A percentile compares a stretch with the other conserved stretches of the same genome.
Evolutionary conservation across 1,284 basidiomycete species (phyloP).

Genomic region (Marasmius fiardii): DNA sequence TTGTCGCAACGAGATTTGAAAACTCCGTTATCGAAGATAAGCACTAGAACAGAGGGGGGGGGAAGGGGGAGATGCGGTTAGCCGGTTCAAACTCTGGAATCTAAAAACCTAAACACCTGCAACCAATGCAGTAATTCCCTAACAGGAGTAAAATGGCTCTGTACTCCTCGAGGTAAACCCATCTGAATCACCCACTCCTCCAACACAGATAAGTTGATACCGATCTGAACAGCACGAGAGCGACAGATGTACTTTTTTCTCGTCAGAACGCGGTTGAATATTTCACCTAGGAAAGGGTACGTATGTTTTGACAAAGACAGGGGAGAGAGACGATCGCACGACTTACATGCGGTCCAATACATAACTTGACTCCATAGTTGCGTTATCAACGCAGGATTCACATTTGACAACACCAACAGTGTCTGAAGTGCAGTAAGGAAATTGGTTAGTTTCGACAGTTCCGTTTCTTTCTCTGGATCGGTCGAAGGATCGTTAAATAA

Average conservation of each 20-base stretch:
- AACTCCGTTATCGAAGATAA: slow-evolving; percentile 86
- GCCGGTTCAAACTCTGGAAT: slow-evolving; percentile 5
- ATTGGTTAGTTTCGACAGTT: slow-evolving; percentile 57
- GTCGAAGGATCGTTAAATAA: slow-evolving; percentile 50
- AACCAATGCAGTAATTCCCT: slow-evolving; percentile 87
- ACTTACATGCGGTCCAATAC: slow-evolving; percentile 85
- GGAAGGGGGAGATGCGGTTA: too few species aligned
- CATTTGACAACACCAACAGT: slow-evolving; percentile 81
- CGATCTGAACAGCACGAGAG: slow-evolving; percentile 86
- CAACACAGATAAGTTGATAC: slow-evolving; percentile 81
- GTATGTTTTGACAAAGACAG: slow-evolving; percentile 1
- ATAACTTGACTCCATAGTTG: slow-evolving; percentile 96
- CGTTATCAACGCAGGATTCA: slow-evolving; percentile 87
- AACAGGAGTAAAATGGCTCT: slow-evolving; percentile 81
- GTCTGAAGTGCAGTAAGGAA: slow-evolving; percentile 89
- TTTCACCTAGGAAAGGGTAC: slow-evolving; percentile 60
- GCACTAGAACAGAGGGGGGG: slow-evolving; percentile 58
- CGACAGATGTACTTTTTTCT: slow-evolving; percentile 93
- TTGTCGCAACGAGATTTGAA: slow-evolving; percentile 83
- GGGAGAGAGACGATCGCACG: neutral
- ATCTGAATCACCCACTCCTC: slow-evolving; percentile 91
- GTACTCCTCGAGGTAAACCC: slow-evolving; percentile 78
- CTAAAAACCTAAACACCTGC: slow-evolving; percentile 49
- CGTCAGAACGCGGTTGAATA: slow-evolving; percentile 91
- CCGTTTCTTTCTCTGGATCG: slow-evolving; percentile 12